Evolutionary conservation across 441 rosid species (phyloP), one percentile per base, ranked within the genome.

Genomic region (Isatis lusitanica): DNA sequence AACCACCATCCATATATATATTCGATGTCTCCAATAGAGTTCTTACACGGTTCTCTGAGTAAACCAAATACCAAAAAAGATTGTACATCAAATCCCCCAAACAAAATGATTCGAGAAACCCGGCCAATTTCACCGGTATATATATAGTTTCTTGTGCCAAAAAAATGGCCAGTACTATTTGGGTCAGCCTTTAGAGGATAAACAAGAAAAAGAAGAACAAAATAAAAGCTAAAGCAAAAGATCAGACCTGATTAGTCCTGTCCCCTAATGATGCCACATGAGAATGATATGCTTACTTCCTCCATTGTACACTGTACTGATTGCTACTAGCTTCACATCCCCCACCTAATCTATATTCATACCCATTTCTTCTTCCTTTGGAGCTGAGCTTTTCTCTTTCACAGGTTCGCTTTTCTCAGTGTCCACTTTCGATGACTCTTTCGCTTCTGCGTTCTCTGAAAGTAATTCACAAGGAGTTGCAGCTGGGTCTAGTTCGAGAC

Each of bases 401-500:
- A 56, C 57, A 46, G 66, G 12, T 51, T 50, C 65, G 12, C 39
- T 53, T 21, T 53, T 47, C 53, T 60, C 83, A 39, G 1, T 11
- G 13, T 10, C 55, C 30, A 42, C 56, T 55, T 31, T 18, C 8
- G 42, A 48, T 17, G 73, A 30, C 48, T 79, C 83, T 52, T 53
- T 71, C 13, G 43, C 53, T 55, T 73, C 75, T 21, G 31, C 72
- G 28, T 73, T 62, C 66, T 80, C 84, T 10, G 58, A 81, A 60
- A 83, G 86, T 17, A 91, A 86, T 13, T 89, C 99, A 61, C 81
- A 48, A 1, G 97, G 92, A 24, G 86, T 86, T 50, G 99, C 99
- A n/a, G 99, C 98, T 0, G 98, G 97, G 82, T 96, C 99, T 48
- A 93, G 83, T 61, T 96, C 99, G 74, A 85, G 73, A 70, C 77